Base-by-base conservation (phyloP, 75 land plant species). In the Cryptomeria japonica region DNA sequence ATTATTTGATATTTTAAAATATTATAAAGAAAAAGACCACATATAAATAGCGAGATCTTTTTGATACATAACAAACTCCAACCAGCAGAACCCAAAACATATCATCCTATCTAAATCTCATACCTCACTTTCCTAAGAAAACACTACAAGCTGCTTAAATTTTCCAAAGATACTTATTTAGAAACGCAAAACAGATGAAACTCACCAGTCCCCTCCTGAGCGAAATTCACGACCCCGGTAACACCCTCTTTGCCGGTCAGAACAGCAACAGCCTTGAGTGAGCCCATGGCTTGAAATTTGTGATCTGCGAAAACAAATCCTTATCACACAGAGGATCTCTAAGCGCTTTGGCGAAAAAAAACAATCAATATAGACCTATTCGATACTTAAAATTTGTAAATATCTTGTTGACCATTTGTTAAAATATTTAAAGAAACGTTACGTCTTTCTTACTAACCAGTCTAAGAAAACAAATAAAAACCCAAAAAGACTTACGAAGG, bases 191-290 rank as follows among this genome's bases (percentile, higher is more conserved):
- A 22, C 70, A 64, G 6, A 22, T 25, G 70, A 12, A 89, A 34
- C 84, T 58, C 84, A 93, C 95, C 95, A 85, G 88, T 91, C 76
- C 92, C 94, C 84, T 93, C 95, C 84, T 94, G 93, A 25, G 90
- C 68, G 68, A 94, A 94, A 51, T 56, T 51, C 39, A 94, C 80
- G 36, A 90, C 88, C 84, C 95, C 95, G 32, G 38, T 84, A 37
- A 93, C 95, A 85, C 93, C 94, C 78, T 94, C 95, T 87, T 36
- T 90, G 73, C 91, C 87, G 36, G 32, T 76, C 75, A 94, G 92
- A 82, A 94, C 95, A 47, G 89, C 95, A 84, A 94, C 95, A 79
- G 91, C 95, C 91, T 94, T 94, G 3, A 82, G 31, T 28, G 51
- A 28, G 46, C 84, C 31, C 84, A 82, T 82, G 10, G 15, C 44